Base-by-base conservation (phyloP, 768 basidiomycete genomes). In the Trametes sanguinea region DNA sequence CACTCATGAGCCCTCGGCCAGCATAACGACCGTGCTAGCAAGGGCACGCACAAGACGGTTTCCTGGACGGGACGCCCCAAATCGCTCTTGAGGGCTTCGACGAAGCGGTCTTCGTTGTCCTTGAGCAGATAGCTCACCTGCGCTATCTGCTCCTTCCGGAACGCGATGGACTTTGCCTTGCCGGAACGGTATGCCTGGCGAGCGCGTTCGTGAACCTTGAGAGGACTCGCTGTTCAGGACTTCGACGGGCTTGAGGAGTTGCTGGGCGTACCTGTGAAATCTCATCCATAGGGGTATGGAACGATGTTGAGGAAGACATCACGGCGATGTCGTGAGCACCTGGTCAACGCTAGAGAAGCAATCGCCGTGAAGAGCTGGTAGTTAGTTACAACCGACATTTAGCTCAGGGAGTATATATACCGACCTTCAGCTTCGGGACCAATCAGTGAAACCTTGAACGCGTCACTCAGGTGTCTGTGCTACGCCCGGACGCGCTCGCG, bases 91-190 rank as follows among this genome's bases (percentile, higher is more conserved):
- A 92, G 71, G 0, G 92, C 80, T 29, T 83, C 78, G 44, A 83
- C 78, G 66, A 93, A 83, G 16, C 76, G 81, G 33, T 81, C 74
- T 17, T 75, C 67, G 71, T 94, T 92, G 73, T 95, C 92, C 70
- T 90, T 79, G 68, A 92, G 35, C 65, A 91, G 74, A 71, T 90
- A 89, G 10, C 81, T 85, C 13, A 95, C 81, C 68, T 87, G 83
- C n/a, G 86, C 79, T 32, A 95, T 78, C 74, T 93, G 92, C 51
- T 85, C 81, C 74, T 87, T 92, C 68, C 92, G 80, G 69, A 81
- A 91, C 14, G 79, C 80, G 57, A 93, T 77, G 14, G 83, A 73
- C 68, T 77, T 85, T 42, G 85, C 81, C 70, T 86, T 91, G 16
- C 90, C 89, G 1, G 84, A 74, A 32, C 74, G 74, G 74, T 91